Evolutionary conservation across 352 stramenopile species (phyloP), one percentile per base, ranked within the genome.

Genomic region (Pythium apleroticum): DNA sequence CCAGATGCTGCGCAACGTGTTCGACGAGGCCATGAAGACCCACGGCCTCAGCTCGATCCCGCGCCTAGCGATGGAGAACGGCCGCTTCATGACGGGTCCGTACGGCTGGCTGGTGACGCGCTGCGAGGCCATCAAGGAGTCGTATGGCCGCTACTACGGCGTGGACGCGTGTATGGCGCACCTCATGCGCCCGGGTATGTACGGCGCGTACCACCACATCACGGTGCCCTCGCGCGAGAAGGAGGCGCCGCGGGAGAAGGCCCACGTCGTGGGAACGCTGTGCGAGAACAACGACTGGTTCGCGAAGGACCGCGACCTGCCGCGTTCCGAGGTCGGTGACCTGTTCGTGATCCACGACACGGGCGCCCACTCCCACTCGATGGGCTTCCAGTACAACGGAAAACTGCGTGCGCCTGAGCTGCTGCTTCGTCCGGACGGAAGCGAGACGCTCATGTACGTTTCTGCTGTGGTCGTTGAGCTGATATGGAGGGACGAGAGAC

Each of bases 251-350:
- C 57, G 76, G 9, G 50, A 74, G 25, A 64, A 76, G 30, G 72
- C 81, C 17, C 84, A 97, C 66, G 88, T 97, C 8, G 89, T 97
- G 14, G 89, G 89, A 52, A 88, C 86, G 46, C 78, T 97, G 4
- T 97, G 89, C 39, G 89, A 97, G 65, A 97, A 97, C 77, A 97
- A 97, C 72, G 89, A 97, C 72, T 97, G 89, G 89, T 97, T 94
- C 57, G 89, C 87, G 27, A 95, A 96, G 80, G 78, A 96, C 63
- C 81, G 88, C 12, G 53, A 69, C 30, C 69, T 96, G 48, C 87
- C 88, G 30, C 77, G 65, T 19, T 84, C 86, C 7, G 52, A 87
- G 41, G 86, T 96, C 15, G 88, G 87, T 53, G 89, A 97, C 64
- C 68, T 97, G 25, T 96, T 97, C 62, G 88, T 96, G 49, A 93